phyloP scores from a whole-genome alignment of 2,329 filamentous ascomycete species.

The Cercospora zeae-maydis region DNA sequence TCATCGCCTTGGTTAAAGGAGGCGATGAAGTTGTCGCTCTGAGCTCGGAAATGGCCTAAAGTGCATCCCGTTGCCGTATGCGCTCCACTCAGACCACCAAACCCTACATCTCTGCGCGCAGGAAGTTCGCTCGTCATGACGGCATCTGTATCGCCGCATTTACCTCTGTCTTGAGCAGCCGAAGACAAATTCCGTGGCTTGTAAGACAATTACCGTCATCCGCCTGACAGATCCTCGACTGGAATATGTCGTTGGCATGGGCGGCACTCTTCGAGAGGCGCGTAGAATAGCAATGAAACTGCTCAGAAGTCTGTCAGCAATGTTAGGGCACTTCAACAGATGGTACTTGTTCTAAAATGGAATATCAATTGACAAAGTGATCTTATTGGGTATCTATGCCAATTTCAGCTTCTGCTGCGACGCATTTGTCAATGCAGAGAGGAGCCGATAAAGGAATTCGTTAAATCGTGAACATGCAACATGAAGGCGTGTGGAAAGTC shows the following conservation, averaged over 20 bases:
- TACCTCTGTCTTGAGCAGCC: too few species aligned
- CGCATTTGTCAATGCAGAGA: not conserved
- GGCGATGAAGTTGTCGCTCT: not conserved
- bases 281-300: too few species aligned
- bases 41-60: not conserved
- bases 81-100: not conserved
- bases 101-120: not conserved
- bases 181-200: too few species aligned
- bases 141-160: too few species aligned
- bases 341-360: not conserved
- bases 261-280: too few species aligned
- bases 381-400: not conserved
- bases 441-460: not conserved
- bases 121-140: too few species aligned
- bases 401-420: not conserved
- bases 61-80: too few species aligned
- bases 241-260: too few species aligned
- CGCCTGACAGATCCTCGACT: too few species aligned
- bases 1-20: not conserved
- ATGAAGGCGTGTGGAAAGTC: not conserved
- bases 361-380: not conserved
- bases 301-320: not conserved
- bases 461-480: not conserved
- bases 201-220: too few species aligned
- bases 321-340: not conserved